These are phyloP conservation scores for Diddensiella transvaalensis DNA, from an alignment of 805 yeast species.

Conservation along the genomic window DNA sequence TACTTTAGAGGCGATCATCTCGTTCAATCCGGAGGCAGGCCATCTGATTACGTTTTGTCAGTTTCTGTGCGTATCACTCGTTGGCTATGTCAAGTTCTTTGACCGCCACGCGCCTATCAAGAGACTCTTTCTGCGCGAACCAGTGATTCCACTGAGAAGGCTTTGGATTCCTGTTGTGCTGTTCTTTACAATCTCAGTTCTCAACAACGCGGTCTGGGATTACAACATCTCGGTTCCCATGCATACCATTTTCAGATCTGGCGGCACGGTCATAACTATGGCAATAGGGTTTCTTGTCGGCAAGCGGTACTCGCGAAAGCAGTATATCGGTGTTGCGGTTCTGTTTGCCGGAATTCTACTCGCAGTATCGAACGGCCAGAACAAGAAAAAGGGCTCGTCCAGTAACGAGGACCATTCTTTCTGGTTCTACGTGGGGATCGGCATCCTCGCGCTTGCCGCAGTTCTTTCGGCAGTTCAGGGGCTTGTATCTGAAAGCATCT, in stretches of 20 bases:
- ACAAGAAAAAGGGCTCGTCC: conserved; percentile 8
- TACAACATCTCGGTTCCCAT: conserved; percentile 60
- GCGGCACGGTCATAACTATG: conserved; percentile 62
- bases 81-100: conserved; percentile 39
- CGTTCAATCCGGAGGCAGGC: conserved; percentile 39
- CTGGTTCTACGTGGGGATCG: conserved; percentile 37
- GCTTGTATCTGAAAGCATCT: conserved; percentile 51
- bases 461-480: conserved; percentile 55
- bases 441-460: conserved; percentile 45
- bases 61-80: conserved; percentile 49
- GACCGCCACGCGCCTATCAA: conserved; percentile 30
- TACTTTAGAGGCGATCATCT: conserved; percentile 54
- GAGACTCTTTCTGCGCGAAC: conserved; percentile 29
- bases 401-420: neutral
- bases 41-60: conserved; percentile 54
- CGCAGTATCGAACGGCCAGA: conserved; percentile 32
- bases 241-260: conserved; percentile 63
- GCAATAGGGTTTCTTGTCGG: conserved; percentile 48
- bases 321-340: conserved; percentile 48
- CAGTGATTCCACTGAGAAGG: conserved; percentile 31
- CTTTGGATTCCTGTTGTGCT: conserved; percentile 47
- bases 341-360: conserved; percentile 55
- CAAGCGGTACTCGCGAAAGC: conserved; percentile 44
- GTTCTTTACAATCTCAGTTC: conserved; percentile 48
- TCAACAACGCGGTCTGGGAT: conserved; percentile 57